Evolutionary conservation across 192 early-diverging fungal species (phyloP).

Genomic region (Entrophospora sp.): DNA sequence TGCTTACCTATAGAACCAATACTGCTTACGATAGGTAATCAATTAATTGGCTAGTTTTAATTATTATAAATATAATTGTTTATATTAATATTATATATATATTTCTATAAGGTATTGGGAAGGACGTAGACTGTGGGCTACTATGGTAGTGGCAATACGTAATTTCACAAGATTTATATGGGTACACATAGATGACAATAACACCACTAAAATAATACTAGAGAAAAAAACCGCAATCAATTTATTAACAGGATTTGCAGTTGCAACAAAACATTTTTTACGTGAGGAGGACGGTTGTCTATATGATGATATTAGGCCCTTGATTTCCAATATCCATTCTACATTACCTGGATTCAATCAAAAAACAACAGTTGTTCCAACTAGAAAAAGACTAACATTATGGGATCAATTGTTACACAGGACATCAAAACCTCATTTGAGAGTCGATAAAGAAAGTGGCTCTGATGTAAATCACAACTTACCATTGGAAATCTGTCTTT

Average conservation of each 20-base stretch:
- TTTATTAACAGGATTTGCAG: slow-evolving; percentile 67
- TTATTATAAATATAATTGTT: not conserved
- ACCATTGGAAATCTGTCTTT: slow-evolving; percentile 54
- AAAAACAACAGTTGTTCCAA: not conserved
- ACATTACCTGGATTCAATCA: slow-evolving; percentile 13
- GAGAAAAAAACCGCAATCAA: slow-evolving; percentile 67
- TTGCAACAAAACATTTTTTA: slow-evolving; percentile 77
- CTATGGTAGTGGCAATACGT: slow-evolving; percentile 58
- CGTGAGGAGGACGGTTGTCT: slow-evolving; percentile 61
- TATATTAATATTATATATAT: not conserved
- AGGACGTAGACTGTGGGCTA: slow-evolving; percentile 78
- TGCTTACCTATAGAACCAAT: slow-evolving; percentile 17
- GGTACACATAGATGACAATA: slow-evolving; percentile 35
- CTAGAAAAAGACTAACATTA: not conserved
- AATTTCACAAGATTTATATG: slow-evolving; percentile 73
- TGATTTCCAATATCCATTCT: slow-evolving; percentile 44
- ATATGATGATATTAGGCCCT: slow-evolving; percentile 59
- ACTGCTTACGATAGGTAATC: slow-evolving; percentile 17
- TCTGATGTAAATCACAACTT: slow-evolving; percentile 32
- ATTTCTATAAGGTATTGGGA: slow-evolving; percentile 76
- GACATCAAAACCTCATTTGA: slow-evolving; percentile 20
- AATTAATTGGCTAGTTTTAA: not conserved
- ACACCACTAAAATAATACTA: slow-evolving; percentile 40
- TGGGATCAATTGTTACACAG: not conserved
- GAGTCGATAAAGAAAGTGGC: slow-evolving; percentile 12